Evolutionary conservation across 768 basidiomycete genomes (phyloP).

Genomic region (Daedalea quercina): DNA sequence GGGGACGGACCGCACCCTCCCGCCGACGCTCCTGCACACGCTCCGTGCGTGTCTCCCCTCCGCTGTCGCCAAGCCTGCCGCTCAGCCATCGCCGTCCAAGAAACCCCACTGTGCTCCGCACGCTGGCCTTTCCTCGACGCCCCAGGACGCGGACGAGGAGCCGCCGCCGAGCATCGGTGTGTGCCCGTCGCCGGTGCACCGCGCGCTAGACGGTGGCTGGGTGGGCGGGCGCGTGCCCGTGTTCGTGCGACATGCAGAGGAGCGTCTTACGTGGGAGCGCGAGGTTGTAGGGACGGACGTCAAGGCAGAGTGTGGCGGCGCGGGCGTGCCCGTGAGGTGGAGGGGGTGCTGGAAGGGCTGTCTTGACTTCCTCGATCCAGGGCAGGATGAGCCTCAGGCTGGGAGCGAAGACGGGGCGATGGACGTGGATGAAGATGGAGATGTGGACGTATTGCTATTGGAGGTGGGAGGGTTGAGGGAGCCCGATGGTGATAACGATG

Average conservation of each 20-base stretch:
- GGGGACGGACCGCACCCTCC: too few species aligned
- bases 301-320: constrained; percentile 27
- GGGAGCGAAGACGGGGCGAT: not conserved
- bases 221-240: constrained; percentile 21
- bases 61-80: constrained; percentile 11
- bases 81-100: constrained; percentile 10
- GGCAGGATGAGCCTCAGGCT: not conserved
- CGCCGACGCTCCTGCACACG: too few species aligned
- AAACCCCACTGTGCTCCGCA: constrained; percentile 5
- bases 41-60: too few species aligned
- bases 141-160: not conserved
- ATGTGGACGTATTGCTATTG: too few species aligned
- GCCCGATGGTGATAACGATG: not conserved
- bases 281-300: constrained; percentile 44
- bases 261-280: constrained; percentile 60
- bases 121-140: too few species aligned
- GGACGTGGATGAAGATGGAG: not conserved
- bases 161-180: constrained; percentile 35
- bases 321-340: constrained; percentile 54
- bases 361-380: constrained; percentile 42
- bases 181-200: constrained; percentile 37
- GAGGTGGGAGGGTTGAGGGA: not conserved
- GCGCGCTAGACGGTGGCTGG: not conserved
- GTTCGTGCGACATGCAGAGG: constrained; percentile 53
- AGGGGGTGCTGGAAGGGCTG: constrained; percentile 61